phyloP scores from a whole-genome alignment of 805 yeast species.

The Lachancea thermotolerans region DNA sequence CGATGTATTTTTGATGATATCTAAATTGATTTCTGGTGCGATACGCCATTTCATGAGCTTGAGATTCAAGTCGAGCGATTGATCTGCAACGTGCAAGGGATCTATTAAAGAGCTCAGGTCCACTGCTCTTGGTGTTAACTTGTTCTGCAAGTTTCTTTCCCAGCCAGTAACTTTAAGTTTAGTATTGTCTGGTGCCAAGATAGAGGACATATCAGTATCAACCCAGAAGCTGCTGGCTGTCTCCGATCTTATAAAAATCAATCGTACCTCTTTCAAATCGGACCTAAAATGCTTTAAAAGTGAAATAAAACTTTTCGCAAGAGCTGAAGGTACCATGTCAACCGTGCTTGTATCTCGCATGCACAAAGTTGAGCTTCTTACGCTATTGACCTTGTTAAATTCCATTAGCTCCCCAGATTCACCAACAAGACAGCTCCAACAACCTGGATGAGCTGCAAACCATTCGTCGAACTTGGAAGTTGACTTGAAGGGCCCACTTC shows the following conservation, averaged over 20 bases:
- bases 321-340: conserved; percentile 40
- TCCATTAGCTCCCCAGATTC: conserved; percentile 14
- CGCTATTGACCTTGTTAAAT: conserved; percentile 11
- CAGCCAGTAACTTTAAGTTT: conserved; percentile 65
- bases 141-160: conserved; percentile 75
- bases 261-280: conserved; percentile 31
- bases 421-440: conserved; percentile 27
- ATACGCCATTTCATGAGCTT: conserved; percentile 96
- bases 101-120: conserved; percentile 76
- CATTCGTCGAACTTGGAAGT: conserved; percentile 9
- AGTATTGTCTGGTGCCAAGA: conserved; percentile 5
- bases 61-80: conserved; percentile 85
- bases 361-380: conserved; percentile 24
- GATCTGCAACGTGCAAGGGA: conserved; percentile 77
- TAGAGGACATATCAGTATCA: conserved; percentile 11
- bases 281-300: conserved; percentile 32
- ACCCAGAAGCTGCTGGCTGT: conserved; percentile 30
- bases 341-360: conserved; percentile 36
- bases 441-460: conserved; percentile 15
- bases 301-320: conserved; percentile 53
- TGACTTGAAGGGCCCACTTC: background rate
- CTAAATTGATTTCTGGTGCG: conserved; percentile 74
- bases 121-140: conserved; percentile 74
- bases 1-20: conserved; percentile 49
- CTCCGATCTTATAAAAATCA: conserved; percentile 35